These are phyloP conservation scores for Colletotrichum tropicicola DNA, from an alignment of 2,329 filamentous ascomycete genomes.

Conservation along the genomic window DNA sequence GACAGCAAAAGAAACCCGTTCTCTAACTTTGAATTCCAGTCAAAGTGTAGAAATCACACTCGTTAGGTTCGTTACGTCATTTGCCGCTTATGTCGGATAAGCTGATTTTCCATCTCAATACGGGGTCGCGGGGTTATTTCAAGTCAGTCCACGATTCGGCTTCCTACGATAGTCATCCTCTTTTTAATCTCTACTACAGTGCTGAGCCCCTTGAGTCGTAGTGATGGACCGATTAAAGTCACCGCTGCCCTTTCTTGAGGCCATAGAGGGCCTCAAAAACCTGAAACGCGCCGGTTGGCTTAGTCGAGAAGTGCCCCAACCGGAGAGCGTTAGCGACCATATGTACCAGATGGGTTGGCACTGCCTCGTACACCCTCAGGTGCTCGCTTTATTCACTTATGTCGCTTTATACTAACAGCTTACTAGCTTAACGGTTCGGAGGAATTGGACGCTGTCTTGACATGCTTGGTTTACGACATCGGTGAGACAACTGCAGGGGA, in stretches of 20 bases:
- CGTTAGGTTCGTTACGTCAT: too few relatives aligned
- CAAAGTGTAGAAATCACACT: too few relatives aligned
- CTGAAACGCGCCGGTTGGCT: background rate
- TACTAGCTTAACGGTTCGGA: background rate
- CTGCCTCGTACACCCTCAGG: background rate
- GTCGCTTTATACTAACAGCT: background rate
- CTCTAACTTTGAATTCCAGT: too few relatives aligned
- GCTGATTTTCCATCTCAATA: too few relatives aligned
- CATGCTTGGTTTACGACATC: slow-evolving; percentile 2
- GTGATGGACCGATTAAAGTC: background rate
- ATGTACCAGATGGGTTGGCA: slow-evolving; percentile 21
- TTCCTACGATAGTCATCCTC: too few relatives aligned
- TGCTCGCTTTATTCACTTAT: background rate
- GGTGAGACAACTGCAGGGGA: background rate
- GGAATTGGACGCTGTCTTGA: background rate
- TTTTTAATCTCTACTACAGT: too few relatives aligned
- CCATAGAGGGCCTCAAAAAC: slow-evolving; percentile 8
- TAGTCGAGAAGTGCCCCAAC: background rate
- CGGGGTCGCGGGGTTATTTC: too few relatives aligned
- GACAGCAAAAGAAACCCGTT: too few relatives aligned
- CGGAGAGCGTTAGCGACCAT: slow-evolving; percentile 17
- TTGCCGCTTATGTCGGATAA: too few relatives aligned
- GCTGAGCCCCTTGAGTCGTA: background rate
- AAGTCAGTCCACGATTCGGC: too few relatives aligned
- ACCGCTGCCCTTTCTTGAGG: slow-evolving; percentile 4